Evolutionary conservation across 257 asterid species (phyloP).

Genomic region (Scutellaria barbata): DNA sequence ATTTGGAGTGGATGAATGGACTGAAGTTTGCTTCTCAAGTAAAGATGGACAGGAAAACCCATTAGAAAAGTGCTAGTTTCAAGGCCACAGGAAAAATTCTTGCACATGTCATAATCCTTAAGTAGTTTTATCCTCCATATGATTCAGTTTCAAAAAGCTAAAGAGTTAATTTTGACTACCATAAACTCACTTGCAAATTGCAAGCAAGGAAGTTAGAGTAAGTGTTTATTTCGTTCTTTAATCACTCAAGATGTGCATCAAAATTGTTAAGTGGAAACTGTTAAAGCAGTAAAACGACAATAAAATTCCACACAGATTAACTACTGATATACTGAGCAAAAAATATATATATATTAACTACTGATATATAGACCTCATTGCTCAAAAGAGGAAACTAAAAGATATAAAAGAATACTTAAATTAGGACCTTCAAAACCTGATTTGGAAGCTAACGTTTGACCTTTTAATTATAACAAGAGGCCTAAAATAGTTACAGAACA

Average conservation of each 20-base stretch:
- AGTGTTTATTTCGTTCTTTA: background rate
- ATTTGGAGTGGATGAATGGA: background rate
- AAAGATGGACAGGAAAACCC: background rate
- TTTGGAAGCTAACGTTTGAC: background rate
- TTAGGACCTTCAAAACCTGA: background rate
- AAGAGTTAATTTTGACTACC: background rate
- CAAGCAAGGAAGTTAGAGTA: background rate
- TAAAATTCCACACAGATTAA: background rate
- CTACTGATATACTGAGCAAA: background rate
- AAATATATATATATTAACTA: too few species aligned
- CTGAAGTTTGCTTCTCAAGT: conserved; percentile 1
- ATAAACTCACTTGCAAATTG: background rate
- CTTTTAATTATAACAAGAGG: background rate
- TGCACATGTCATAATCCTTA: background rate
- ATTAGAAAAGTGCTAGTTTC: background rate
- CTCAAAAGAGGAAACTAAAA: background rate
- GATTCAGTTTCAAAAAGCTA: conserved; percentile 13
- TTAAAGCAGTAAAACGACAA: background rate
- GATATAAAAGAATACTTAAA: conserved; percentile 3
- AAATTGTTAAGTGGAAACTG: background rate
- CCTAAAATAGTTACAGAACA: background rate
- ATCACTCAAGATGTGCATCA: background rate
- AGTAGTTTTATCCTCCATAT: background rate
- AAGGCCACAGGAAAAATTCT: background rate
- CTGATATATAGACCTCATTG: background rate